Evolutionary conservation across 345 rosid genomes (phyloP), one percentile per base, ranked within the genome.

Genomic region (Gossypium thurberi): DNA sequence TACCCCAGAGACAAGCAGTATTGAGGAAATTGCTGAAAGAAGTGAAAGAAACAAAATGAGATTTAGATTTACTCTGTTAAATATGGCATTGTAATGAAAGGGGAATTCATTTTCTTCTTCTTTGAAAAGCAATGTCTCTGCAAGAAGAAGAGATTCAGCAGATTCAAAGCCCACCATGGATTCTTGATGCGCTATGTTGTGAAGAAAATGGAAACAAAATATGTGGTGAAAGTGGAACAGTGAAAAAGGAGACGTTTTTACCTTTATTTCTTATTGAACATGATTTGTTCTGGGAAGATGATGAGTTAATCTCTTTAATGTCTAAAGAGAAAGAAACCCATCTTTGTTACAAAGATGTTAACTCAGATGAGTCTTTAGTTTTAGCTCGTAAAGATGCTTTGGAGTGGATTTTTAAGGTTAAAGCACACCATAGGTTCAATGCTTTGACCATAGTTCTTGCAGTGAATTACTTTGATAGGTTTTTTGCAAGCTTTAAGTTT

Each of bases 401-500:
- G 26, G 90, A 84, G 52, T 94, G 98, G 96, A 60, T 91, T 78
- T 74, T 86, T 47, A 88, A 84, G 76, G 93, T 81, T 23, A 90
- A 84, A 52, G 86, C 85, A 72, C 87, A 78, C 69, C 84, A 80
- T 76, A 91, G 88, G 51, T 91, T 94, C 80, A 73, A 77, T 81
- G 86, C 94, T 48, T 80, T 84, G 85, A 91, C 94, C 56, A 73
- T 82, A 73, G 79, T 87, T 72, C 90, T 94, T 76, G 96, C 98
- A 70, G 87, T 91, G 65, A 90, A 90, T 76, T 94, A 90, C 85
- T 91, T 94, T 52, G 98, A 94, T 83, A 90, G 93, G 82, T 94
- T 91, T 80, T 57, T 83, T 63, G 79, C 86, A 33, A 87, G 89
- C 79, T 26, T 75, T 1, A 83, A 66, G 69, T 80, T 91, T 79